Base-by-base conservation (phyloP, 306 rosid genomes). In the Dalbergia cultrata region DNA sequence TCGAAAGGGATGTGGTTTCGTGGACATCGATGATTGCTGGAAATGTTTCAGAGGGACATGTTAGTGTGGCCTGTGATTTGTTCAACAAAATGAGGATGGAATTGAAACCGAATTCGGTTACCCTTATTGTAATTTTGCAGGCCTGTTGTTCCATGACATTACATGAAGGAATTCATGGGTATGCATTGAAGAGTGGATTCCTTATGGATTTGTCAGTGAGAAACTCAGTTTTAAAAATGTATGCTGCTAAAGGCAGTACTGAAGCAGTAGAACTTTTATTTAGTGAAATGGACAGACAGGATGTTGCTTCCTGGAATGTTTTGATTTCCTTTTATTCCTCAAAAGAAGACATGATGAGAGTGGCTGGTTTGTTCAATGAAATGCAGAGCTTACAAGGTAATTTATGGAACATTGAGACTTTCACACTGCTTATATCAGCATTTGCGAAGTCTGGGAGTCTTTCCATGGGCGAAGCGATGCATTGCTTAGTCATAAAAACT, bases 1-100 rank as follows among this genome's bases (percentile, higher is more conserved):
- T 10, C 16, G 64, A 49, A 1, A 86, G 84, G 75, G 89, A 90
- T 63, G 88, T 84, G 80, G 89, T 88, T 62, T 82, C 91, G 9
- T 90, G 90, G 94, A 88, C 91, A 3, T 80, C 78, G 22, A 75
- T 86, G 78, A 88, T 90, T 72, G 56, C 85, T 12, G 88, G 90
- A 3, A 80, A 80, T 86, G 78, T 78, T 74, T 61, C 62, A 18
- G 73, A 45, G 68, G 66, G 86, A 56, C 57, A 43, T 54, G 59
- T 77, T 47, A 5, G 77, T 17, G 62, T 75, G 22, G 84, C 83
- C 3, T 76, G 45, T 61, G 31, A 69, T 66, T 74, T 85, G 82
- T 85, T 86, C 17, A 75, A 76, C 50, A 62, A 80, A 75, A 86
- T 86, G 90, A 86, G 85, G 79, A 41, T 74, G 85, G 85, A 82